These are phyloP conservation scores for Amborella trichopoda DNA, from an alignment of 164 flowering plant genomes.

Conservation along the genomic window DNA sequence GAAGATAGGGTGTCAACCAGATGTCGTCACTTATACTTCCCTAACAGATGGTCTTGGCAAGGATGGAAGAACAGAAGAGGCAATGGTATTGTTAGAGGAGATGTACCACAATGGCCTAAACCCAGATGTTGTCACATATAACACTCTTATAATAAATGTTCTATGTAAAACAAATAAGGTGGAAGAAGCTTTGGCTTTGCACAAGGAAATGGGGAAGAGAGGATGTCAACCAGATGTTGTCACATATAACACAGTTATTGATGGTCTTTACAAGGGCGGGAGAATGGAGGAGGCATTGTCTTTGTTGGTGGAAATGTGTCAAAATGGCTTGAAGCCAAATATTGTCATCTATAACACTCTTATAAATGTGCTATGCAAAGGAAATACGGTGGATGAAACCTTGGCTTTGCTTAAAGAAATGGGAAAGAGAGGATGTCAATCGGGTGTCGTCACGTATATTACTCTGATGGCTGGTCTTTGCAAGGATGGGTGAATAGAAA, in stretches of 20 bases:
- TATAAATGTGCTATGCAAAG: slow-evolving; percentile 48
- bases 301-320: slow-evolving; percentile 33
- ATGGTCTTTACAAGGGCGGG: slow-evolving; percentile 33
- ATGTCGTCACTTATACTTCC: slow-evolving; percentile 27
- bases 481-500: no score
- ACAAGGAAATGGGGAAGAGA: slow-evolving; percentile 31
- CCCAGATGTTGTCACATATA: slow-evolving; percentile 36
- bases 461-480: no score
- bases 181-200: slow-evolving; percentile 13
- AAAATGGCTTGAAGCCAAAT: slow-evolving; percentile 38
- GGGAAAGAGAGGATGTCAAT: slow-evolving; percentile 51
- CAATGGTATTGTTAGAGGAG: slow-evolving; percentile 31
- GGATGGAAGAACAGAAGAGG: slow-evolving; percentile 38
- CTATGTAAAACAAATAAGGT: slow-evolving; percentile 35
- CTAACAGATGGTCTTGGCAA: slow-evolving; percentile 47
- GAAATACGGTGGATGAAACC: slow-evolving; percentile 33
- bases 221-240: slow-evolving; percentile 35
- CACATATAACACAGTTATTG: slow-evolving; percentile 33
- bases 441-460: slow-evolving; percentile 16
- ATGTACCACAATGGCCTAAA: slow-evolving; percentile 36
- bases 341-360: slow-evolving; percentile 35
- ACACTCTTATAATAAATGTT: slow-evolving; percentile 36
- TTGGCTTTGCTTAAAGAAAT: slow-evolving; percentile 33
- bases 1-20: slow-evolving; percentile 20
- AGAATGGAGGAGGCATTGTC: slow-evolving; percentile 32